Conservation (phyloP, 164 flowering plant genomes). For the Brasenia schreberi region DNA sequence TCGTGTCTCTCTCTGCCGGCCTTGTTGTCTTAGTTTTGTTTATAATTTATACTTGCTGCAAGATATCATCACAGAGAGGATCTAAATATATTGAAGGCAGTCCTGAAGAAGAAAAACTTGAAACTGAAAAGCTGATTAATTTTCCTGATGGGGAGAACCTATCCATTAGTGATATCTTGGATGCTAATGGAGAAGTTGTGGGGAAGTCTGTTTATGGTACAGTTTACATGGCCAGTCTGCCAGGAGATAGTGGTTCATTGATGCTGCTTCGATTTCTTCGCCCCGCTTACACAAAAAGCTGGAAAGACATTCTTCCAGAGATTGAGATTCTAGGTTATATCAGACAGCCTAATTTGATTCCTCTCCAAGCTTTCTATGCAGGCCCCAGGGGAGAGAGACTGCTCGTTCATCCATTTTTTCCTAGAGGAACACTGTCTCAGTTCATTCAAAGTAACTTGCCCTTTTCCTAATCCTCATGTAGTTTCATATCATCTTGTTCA, state of each 20-base stretch:
- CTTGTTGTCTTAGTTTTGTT: background rate
- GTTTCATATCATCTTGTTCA: no score
- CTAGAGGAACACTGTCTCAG: slow-evolving; percentile 48
- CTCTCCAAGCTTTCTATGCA: slow-evolving; percentile 63
- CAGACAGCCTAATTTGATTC: slow-evolving; percentile 77
- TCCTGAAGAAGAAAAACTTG: slow-evolving; percentile 13
- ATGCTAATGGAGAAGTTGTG: slow-evolving; percentile 91
- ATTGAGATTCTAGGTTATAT: slow-evolving; percentile 47
- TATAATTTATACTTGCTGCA: background rate
- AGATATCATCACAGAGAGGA: slow-evolving; percentile 6
- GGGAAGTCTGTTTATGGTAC: slow-evolving; percentile 94
- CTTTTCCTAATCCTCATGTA: background rate
- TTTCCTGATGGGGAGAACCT: slow-evolving; percentile 63
- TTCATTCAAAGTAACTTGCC: slow-evolving; percentile 49
- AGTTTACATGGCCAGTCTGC: slow-evolving; percentile 56
- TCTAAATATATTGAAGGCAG: slow-evolving; percentile 12
- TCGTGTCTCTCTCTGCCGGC: background rate
- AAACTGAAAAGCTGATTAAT: slow-evolving; percentile 38
- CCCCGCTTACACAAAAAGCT: slow-evolving; percentile 43
- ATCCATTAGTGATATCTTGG: slow-evolving; percentile 55
- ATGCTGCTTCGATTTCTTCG: slow-evolving; percentile 68
- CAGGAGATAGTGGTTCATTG: slow-evolving; percentile 19
- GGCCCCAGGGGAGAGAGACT: slow-evolving; percentile 92
- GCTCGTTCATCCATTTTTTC: slow-evolving; percentile 68
- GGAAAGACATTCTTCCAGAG: slow-evolving; percentile 26